Conservation (phyloP, 1,139 yeast species). For the Yamadazyma diddensiae region DNA sequence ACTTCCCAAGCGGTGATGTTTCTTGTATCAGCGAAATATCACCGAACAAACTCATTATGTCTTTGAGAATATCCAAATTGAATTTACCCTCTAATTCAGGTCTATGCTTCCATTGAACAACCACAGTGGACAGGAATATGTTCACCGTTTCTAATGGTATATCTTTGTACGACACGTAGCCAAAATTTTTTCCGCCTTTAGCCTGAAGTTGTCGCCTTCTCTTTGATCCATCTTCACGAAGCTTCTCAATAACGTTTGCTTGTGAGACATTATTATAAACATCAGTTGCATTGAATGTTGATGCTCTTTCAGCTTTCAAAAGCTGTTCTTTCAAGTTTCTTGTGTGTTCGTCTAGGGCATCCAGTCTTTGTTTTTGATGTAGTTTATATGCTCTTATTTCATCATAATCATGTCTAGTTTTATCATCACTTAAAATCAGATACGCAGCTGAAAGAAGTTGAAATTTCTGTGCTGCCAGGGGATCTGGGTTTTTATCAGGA, state of each 20-base stretch:
- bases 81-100: constrained; percentile 32
- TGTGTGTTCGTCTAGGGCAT: constrained; percentile 24
- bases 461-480: constrained; percentile 33
- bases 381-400: constrained; percentile 19
- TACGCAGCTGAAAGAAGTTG: constrained; percentile 37
- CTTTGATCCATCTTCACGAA: constrained; percentile 30
- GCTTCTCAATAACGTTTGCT: constrained; percentile 20
- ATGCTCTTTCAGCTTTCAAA: constrained; percentile 23
- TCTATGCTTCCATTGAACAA: constrained; percentile 45
- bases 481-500: constrained; percentile 49
- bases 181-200: constrained; percentile 1
- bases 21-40: constrained; percentile 20
- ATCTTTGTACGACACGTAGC: constrained; percentile 22
- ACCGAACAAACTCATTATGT: constrained; percentile 50
- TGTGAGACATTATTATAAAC: constrained; percentile 8
- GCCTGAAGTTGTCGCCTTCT: constrained; percentile 17
- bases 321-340: constrained; percentile 34
- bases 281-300: constrained; percentile 4
- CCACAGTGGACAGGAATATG: constrained; percentile 10
- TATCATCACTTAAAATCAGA: constrained; percentile 33
- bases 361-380: constrained; percentile 13
- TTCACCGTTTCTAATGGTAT: constrained; percentile 10
- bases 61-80: constrained; percentile 27
- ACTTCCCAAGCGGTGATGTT: constrained; percentile 19
- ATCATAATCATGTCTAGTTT: constrained; percentile 35